Base-by-base conservation (phyloP, 257 asterid genomes). In the Phtheirospermum japonicum region DNA sequence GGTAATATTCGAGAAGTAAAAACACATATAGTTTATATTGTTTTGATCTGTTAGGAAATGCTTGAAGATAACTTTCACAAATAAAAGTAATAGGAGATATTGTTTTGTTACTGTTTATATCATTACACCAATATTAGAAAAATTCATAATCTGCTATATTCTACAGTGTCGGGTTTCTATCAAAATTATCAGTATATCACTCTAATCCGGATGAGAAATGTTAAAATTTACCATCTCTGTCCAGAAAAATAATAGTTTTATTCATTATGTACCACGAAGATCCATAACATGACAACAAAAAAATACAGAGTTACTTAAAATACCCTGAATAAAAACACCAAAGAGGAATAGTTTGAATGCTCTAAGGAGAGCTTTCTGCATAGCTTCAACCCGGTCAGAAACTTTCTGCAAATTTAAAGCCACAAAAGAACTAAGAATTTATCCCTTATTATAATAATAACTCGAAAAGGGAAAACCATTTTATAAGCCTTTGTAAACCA, bases 291-390 rank as follows among this genome's bases (percentile, higher is more conserved):
- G 23, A 67, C 55, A 63, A 51, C 30, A 31, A 9, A 62, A 60
- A 34, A 57, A 61, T 66, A 9, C 57, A 43, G 20, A 61, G 58
- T 48, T n/a, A 55, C 61, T 54, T 40, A 40, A 64, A 13, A 66
- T 80, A 87, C 97, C 96, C 77, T 90, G 97, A 76, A 90, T 89
- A 73, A 87, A 75, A 70, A 90, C 64, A 49, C 97, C 97, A 50
- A 87, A 71, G 58, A 87, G 61, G 76, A 90, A 78, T 26, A 90
- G n/a, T n/a, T n/a, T n/a, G n/a, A n/a, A n/a, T n/a, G n/a, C n/a
- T n/a, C n/a, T n/a, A n/a, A n/a, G n/a, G 61, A 77, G 73, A 26
- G 71, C 93, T 73, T 83, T 85, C 77, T 79, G 73, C 19, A 95
- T 78, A 40, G 90, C 85, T 36, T 75, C 77, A 51, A 65, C 39